Evolutionary conservation across 805 yeast genomes (phyloP), one percentile per base, ranked within the genome.

Genomic region (Candida silvicultrix): DNA sequence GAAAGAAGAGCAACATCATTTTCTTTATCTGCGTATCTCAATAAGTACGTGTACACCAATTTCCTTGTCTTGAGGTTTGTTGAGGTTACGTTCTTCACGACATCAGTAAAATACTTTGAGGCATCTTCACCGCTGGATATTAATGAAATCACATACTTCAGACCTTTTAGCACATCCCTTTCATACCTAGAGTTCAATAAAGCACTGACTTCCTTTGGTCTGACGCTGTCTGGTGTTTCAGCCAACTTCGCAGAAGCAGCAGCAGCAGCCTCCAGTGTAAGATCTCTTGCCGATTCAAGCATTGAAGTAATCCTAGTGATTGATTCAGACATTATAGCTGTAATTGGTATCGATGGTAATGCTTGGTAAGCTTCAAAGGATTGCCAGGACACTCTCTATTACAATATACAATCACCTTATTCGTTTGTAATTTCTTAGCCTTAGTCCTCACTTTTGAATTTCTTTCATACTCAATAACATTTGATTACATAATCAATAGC

Each of bases 1-100:
- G 96, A 81, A 40, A 94, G 70, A 19, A 94, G 73, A 2, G 98
- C 94, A n/a, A 87, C 75, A 61, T 90, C 96, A 10, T 94, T 96
- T 54, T 88, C 90, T 45, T 71, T 64, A 50, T 88, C 95, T 21
- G 96, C 94, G 61, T 80, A 89, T 46, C 85, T 73, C 38, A 82
- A 68, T 42, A 94, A 66, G 54, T 87, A 88, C 1, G 84, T 71
- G 64, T 87, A 80, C 2, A 89, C 96, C 60, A 92, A 71, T 53
- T 83, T 80, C 49, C 87, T 78, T 25, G 88, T 77, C 50, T 81
- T 83, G 35, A 78, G 59, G 46, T 80, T 78, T 5, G 72, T 54
- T 18, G 92, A 81, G 7, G 88, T 85, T 32, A 90, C 81, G 62
- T 89, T 89, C 64, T 90, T 92, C 46, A 94, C 84, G 5, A 94